Base-by-base conservation (phyloP, 2,329 filamentous ascomycete genomes). In the Helicocarpus griseus region DNA sequence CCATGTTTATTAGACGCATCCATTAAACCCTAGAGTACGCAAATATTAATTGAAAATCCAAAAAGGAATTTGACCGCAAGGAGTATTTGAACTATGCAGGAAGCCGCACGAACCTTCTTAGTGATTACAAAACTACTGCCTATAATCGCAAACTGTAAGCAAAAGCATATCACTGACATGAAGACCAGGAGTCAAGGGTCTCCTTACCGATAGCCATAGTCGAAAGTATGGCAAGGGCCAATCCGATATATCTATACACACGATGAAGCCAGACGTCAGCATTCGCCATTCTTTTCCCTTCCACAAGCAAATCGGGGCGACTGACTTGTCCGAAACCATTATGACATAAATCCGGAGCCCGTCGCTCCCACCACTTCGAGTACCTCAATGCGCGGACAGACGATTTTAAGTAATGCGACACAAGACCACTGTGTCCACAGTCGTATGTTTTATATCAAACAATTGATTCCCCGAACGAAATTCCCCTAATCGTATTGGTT, bases 61-160 rank as follows among this genome's bases (percentile, higher is more conserved):
- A 36, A 5, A 17, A 36, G 3, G 26, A 45, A 31, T 45, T 45
- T 47, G 45, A 38, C 9, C 3, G 31, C 22, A 47, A 24, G 5
- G 6, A 5, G 31, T 26, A n/a, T 21, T 33, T 21, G n/a, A 9
- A 36, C n/a, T 26, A 19, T 1, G 21, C 19, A 3, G 21, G 41
- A 8, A 14, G n/a, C 19, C 13, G 48, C 54, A 67, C 72, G 69
- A 74, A 93, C 87, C 80, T 96, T 97, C 75, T 98, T 98, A 45
- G 94, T 98, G 64, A 98, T 96, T 60, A 98, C 91, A 70, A 98
- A 98, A 79, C 90, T 95, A 48, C 88, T 89, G 65, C 89, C 89
- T 93, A 61, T 33, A 28, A 48, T 52, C 31, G 21, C 17, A 47
- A 48, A 48, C 14, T 35, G 38, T 52, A 19, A 46, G 44, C 17